Conservation (phyloP, 1,284 basidiomycete species). For the Apiotrichum montevideense region DNA sequence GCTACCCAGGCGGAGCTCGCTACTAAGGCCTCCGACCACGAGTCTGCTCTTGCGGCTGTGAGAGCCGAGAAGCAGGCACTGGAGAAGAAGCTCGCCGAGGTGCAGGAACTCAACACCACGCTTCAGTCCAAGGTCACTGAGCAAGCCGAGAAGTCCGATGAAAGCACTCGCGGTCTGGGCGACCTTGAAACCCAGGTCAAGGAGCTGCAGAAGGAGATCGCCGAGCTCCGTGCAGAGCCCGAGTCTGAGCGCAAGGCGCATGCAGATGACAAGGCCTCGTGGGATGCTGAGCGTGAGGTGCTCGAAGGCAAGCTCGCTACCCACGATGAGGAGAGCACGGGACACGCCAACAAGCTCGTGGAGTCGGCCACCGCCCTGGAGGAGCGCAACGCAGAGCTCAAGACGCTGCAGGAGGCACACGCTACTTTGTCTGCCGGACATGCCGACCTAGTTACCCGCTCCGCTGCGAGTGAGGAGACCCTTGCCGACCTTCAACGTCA, state of each 20-base stretch:
- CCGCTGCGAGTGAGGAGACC: conserved; percentile 16
- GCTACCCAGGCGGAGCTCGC: conserved; percentile 13
- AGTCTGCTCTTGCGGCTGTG: conserved; percentile 5
- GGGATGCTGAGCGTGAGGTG: conserved; percentile 14
- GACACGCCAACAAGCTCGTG: conserved; percentile 10
- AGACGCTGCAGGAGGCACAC: conserved; percentile 20
- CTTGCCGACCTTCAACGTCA: conserved; percentile 21
- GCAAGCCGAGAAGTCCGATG: conserved; percentile 27
- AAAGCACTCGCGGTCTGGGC: conserved; percentile 11
- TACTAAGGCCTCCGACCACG: conserved; percentile 10
- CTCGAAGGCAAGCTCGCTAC: conserved; percentile 10
- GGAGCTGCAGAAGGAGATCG: conserved; percentile 24
- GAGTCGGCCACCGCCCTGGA: conserved; percentile 7
- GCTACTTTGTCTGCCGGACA: conserved; percentile 18
- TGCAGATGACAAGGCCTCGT: conserved; percentile 8
- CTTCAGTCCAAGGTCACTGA: conserved; percentile 20
- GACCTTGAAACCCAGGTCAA: conserved; percentile 17
- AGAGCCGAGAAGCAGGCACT: conserved; percentile 11
- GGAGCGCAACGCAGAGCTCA: conserved; percentile 15
- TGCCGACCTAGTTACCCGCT: conserved; percentile 18
- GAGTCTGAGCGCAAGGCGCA: conserved; percentile 9
- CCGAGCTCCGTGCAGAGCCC: conserved; percentile 16
- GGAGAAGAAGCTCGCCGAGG: conserved; percentile 22
- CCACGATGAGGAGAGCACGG: conserved; percentile 1
- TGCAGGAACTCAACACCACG: conserved; percentile 12